These are phyloP conservation scores for Alternaria sp. DNA, from an alignment of 2,329 filamentous ascomycete genomes.

Conservation along the genomic window DNA sequence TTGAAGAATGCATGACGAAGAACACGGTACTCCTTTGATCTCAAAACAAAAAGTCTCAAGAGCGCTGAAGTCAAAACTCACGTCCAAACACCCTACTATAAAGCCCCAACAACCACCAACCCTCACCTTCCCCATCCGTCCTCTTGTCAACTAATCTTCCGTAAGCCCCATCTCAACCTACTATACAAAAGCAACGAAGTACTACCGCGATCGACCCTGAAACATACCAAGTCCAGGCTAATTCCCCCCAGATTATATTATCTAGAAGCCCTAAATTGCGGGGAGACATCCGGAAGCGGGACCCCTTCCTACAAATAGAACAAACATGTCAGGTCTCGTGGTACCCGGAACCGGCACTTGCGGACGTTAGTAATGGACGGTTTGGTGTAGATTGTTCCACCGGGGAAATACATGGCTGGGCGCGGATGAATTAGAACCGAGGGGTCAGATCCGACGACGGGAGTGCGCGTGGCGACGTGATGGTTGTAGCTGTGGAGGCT, in stretches of 20 bases:
- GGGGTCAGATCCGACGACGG: not conserved
- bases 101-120: not conserved
- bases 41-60: not conserved
- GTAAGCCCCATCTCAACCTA: not conserved
- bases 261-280: not conserved
- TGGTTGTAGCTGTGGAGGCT: not conserved
- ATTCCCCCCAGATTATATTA: slow-evolving; percentile 4
- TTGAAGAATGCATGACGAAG: slow-evolving; percentile 12
- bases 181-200: not conserved
- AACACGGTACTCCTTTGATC: not conserved
- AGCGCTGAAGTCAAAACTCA: not conserved
- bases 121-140: not conserved
- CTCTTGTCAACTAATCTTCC: not conserved
- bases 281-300: not conserved
- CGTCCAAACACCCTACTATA: not conserved
- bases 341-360: not conserved
- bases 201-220: not conserved
- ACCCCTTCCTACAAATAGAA: not conserved
- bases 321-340: not conserved
- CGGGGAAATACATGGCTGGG: not conserved
- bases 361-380: not conserved
- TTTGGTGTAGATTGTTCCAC: not conserved
- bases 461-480: not conserved
- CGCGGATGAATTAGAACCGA: not conserved
- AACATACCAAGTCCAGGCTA: slow-evolving; percentile 4